Base-by-base conservation (phyloP, 768 basidiomycete genomes). In the Rickenella mellea region DNA sequence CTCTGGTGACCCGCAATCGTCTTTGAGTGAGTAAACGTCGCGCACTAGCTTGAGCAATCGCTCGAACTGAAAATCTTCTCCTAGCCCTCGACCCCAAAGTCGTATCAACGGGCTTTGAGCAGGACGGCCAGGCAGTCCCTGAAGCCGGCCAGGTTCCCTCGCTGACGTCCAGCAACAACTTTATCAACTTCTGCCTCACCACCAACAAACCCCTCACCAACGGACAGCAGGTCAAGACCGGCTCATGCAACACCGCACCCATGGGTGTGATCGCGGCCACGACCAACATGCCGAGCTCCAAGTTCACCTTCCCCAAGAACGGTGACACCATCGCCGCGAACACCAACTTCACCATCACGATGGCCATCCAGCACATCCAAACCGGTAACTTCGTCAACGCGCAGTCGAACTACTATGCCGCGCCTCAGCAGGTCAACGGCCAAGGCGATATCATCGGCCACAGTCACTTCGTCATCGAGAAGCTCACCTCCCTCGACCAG, bases 371-470 rank as follows among this genome's bases (percentile, higher is more conserved):
- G 43, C 66, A 62, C 48, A 50, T 74, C 54, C 55, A 68, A 43
- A 72, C 72, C 24, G 76, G 76, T 29, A 65, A 64, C 58, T 80
- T 83, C 55, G 73, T 72, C 42, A 74, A 77, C 50, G 68, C 75
- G 0, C 55, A 71, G 47, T 53, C 61, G 39, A 74, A 68, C 48
- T 77, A 73, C 57, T 78, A 73, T 45, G 61, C 67, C 26, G 80
- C 73, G 17, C 79, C 75, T 27, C 76, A 78, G 52, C 67, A 71
- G 40, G 53, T 77, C 19, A 70, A 78, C 53, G 52, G 20, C 0
- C 54, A 64, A 32, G 78, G 78, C 6, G 59, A 66, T 41, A 71
- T 81, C 53, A 59, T 69, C 42, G 78, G 74, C 1, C 73, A 76
- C 59, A 73, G 71, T 3, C 78, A 82, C 54, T 61, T 78, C 50